Conservation (phyloP, 352 stramenopile species). For the Globisporangium camurandrum region DNA sequence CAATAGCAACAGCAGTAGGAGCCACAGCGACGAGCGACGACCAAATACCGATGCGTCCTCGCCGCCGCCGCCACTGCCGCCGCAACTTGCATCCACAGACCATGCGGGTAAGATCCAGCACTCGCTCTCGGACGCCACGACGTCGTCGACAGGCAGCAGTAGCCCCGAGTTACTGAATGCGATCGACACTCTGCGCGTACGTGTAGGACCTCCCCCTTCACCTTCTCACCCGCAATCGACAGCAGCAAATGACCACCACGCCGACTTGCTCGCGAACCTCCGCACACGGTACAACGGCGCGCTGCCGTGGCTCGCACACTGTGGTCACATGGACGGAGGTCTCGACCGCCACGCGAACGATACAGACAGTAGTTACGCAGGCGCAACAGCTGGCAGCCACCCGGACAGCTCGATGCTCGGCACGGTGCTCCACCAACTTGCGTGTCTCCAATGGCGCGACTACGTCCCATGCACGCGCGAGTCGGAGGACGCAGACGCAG, state of each 20-base stretch:
- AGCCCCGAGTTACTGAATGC: constrained; percentile 7
- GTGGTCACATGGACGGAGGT: too few relatives aligned
- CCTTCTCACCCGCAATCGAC: too few relatives aligned
- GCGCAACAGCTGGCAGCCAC: background rate
- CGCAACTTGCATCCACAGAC: background rate
- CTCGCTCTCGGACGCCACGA: constrained; percentile 48
- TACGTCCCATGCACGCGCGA: constrained; percentile 13
- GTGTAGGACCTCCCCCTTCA: too few relatives aligned
- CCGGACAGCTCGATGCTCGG: constrained; percentile 7
- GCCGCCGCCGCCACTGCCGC: constrained; percentile 1
- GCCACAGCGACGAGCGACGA: background rate
- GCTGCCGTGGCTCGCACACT: constrained; percentile 7
- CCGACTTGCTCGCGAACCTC: constrained; percentile 10
- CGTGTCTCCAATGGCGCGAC: constrained; percentile 16
- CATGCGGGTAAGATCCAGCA: constrained; percentile 22
- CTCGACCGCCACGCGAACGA: too few relatives aligned
- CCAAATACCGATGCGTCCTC: too few relatives aligned
- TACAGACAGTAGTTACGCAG: too few relatives aligned
- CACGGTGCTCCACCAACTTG: constrained; percentile 16
- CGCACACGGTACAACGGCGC: constrained; percentile 11
- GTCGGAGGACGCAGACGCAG: constrained; percentile 2
- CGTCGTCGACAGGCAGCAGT: constrained; percentile 21
- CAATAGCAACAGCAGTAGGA: background rate
- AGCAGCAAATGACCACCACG: constrained; percentile 29
- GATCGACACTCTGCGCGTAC: too few relatives aligned